Conservation (phyloP, 441 rosid genomes). For the California macrophylla region DNA sequence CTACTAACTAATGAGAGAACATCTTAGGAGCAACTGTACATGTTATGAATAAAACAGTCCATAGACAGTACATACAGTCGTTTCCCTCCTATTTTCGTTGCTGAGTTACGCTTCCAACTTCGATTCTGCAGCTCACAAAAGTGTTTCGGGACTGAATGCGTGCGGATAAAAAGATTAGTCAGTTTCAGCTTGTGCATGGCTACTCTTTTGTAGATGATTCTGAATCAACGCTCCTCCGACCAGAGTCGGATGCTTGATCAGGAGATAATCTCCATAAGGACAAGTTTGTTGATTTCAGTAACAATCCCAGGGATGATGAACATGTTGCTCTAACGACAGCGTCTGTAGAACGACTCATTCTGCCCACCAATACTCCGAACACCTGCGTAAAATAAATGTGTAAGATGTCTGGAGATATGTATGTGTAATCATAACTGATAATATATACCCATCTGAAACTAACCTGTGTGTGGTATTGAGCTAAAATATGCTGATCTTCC, state of each 20-base stretch:
- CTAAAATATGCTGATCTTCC: conserved; percentile 65
- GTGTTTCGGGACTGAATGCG: background rate
- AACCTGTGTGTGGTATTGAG: conserved; percentile 72
- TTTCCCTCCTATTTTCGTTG: background rate
- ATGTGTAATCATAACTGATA: background rate
- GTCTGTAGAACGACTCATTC: conserved; percentile 70
- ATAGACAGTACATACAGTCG: background rate
- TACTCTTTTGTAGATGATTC: conserved; percentile 22
- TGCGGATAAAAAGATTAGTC: background rate
- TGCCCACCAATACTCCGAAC: conserved; percentile 70
- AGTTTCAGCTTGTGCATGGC: background rate
- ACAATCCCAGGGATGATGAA: conserved; percentile 64
- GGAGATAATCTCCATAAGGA: conserved; percentile 53
- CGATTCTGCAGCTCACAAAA: no score
- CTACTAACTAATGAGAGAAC: background rate
- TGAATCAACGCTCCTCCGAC: conserved; percentile 30
- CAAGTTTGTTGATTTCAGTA: conserved; percentile 63
- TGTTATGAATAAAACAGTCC: background rate
- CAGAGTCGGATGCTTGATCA: conserved; percentile 39
- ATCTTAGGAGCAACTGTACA: background rate
- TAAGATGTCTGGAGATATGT: background rate
- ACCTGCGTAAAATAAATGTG: conserved; percentile 34
- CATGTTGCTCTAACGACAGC: conserved; percentile 80
- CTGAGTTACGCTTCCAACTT: background rate
- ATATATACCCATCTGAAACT: conserved; percentile 8